These are phyloP conservation scores for Ogataea thermomethanolica DNA, from an alignment of 805 yeast genomes.

Conservation along the genomic window DNA sequence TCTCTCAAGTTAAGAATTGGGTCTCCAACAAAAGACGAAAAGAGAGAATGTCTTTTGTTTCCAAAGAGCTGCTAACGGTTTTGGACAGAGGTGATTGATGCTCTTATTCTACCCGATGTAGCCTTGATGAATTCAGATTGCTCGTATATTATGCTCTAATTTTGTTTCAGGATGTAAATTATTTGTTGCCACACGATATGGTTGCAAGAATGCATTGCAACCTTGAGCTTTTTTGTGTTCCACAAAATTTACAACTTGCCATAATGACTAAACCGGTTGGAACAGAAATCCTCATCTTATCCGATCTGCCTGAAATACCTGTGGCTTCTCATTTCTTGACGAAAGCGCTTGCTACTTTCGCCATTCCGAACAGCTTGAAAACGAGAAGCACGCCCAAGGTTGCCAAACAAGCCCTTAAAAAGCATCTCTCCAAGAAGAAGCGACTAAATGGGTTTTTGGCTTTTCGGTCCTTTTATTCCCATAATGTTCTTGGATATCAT, in stretches of 20 bases:
- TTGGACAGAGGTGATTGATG: slow-evolving; percentile 1
- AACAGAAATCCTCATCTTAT: too few relatives aligned
- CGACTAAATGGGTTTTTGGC: slow-evolving; percentile 20
- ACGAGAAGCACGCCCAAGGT: neutral
- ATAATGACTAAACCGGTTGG: neutral
- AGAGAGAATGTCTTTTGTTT: slow-evolving; percentile 7
- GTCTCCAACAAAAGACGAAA: slow-evolving; percentile 18
- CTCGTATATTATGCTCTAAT: too few relatives aligned
- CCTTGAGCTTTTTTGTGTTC: neutral
- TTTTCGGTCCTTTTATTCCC: slow-evolving; percentile 16
- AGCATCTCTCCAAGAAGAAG: neutral
- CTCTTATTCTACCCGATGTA: too few relatives aligned
- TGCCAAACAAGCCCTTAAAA: neutral
- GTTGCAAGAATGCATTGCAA: neutral
- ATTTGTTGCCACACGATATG: too few relatives aligned
- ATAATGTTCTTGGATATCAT: slow-evolving; percentile 7
- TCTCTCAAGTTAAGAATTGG: slow-evolving; percentile 22
- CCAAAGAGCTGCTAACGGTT: slow-evolving; percentile 9
- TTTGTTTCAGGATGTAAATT: too few relatives aligned
- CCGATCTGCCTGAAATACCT: too few relatives aligned
- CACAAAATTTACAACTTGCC: neutral
- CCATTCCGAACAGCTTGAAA: too few relatives aligned
- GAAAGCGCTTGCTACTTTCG: neutral
- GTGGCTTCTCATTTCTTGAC: neutral
- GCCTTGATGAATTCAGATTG: too few relatives aligned